These are phyloP conservation scores for Lachnellula cervina DNA, from an alignment of 2,329 filamentous ascomycete species.

Conservation along the genomic window DNA sequence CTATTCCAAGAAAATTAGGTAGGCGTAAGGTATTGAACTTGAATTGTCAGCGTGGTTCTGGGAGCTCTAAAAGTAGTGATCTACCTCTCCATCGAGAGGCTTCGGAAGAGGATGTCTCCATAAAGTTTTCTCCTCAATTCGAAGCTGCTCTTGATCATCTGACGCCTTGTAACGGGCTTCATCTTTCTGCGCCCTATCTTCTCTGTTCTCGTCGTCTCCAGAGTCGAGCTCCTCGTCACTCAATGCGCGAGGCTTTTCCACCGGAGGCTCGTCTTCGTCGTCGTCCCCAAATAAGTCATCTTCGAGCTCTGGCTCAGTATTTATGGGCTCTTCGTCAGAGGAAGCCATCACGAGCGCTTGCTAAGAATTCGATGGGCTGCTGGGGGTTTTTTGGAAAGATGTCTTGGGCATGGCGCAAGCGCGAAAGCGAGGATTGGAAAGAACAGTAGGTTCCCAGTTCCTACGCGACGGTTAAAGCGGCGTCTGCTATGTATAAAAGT, in stretches of 20 bases:
- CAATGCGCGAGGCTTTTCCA: conserved; percentile 36
- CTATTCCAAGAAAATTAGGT: conserved; percentile 66
- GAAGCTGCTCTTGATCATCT: conserved; percentile 39
- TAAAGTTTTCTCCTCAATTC: conserved; percentile 59
- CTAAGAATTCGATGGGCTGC: background rate
- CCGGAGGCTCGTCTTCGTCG: conserved; percentile 31
- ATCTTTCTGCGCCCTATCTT: conserved; percentile 49
- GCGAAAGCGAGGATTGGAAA: background rate
- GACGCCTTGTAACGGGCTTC: conserved; percentile 37
- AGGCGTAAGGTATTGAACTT: conserved; percentile 67
- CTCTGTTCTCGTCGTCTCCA: conserved; percentile 56
- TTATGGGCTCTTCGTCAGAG: conserved; percentile 28
- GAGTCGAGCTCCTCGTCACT: conserved; percentile 59
- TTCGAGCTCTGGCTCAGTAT: conserved; percentile 42
- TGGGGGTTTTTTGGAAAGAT: background rate
- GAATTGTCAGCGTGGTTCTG: conserved; percentile 16
- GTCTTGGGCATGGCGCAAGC: background rate
- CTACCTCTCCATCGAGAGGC: conserved; percentile 64
- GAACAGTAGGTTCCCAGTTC: background rate
- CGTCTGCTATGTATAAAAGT: background rate
- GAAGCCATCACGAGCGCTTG: conserved; percentile 16
- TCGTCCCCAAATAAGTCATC: conserved; percentile 61
- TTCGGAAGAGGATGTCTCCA: conserved; percentile 67
- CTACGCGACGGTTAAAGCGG: background rate
- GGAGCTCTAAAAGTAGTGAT: conserved; percentile 1